phyloP scores from a whole-genome alignment of 2,329 filamentous ascomycete species.

The Trichoderma guizhouense region DNA sequence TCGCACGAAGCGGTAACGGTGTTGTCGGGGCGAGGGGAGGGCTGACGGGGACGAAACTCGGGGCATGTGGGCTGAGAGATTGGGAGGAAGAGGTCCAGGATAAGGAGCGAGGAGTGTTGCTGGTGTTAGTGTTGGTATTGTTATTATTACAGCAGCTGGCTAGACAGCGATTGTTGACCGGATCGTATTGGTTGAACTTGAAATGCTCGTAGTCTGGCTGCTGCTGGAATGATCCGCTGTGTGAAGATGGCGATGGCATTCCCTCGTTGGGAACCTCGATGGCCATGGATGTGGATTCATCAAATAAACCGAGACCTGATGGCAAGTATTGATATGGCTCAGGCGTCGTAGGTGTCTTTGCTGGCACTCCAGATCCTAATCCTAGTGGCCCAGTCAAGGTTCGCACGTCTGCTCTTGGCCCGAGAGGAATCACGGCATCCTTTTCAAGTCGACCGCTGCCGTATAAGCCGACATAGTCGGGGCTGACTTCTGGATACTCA shows the following conservation, averaged over 20 bases:
- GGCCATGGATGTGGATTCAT: not conserved
- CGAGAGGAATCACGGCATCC: not conserved
- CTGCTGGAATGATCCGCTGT: not conserved
- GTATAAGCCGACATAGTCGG: not conserved
- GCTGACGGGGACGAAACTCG: not conserved
- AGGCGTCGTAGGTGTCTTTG: not conserved
- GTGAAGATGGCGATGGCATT: not conserved
- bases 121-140: not conserved
- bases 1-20: not conserved
- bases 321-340: not conserved
- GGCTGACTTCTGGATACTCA: not conserved
- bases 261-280: not conserved
- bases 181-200: not conserved
- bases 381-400: not conserved
- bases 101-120: not conserved
- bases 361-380: not conserved
- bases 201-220: not conserved
- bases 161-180: not conserved
- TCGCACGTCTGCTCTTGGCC: not conserved
- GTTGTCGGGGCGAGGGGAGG: not conserved
- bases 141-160: not conserved
- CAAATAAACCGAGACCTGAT: not conserved
- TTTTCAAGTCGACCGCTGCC: not conserved
- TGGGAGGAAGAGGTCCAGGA: not conserved
- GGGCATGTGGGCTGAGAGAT: not conserved